Percentiles rank a stretch among this genome's conserved stretches.
phyloP scores from a whole-genome alignment of 2,329 filamentous ascomycete species.

The Stenocarpella maydis region DNA sequence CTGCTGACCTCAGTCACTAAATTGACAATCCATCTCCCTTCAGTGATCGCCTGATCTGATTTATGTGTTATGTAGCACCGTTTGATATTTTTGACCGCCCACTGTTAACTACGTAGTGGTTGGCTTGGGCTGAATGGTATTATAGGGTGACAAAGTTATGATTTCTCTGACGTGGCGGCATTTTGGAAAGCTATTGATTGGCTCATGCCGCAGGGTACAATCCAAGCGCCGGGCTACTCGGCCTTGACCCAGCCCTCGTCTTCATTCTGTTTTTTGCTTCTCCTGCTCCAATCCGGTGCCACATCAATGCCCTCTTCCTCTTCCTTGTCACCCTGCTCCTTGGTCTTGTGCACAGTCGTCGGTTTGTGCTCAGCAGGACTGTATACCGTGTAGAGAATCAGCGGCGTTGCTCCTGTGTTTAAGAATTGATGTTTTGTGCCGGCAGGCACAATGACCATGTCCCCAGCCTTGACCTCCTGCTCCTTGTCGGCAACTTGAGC shows the following conservation, averaged over 20 bases:
- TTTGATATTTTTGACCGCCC: no score
- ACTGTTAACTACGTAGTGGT: no score
- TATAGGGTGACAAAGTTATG: no score
- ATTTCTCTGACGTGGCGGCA: no score
- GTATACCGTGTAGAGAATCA: constrained; percentile 71
- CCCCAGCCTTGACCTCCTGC: constrained; percentile 53
- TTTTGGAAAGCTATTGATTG: no score
- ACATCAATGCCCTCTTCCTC: constrained; percentile 69
- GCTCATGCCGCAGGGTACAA: no score
- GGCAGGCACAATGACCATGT: constrained; percentile 61
- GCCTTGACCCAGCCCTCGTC: constrained; percentile 56
- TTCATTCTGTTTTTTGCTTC: constrained; percentile 63
- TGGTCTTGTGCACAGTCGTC: constrained; percentile 67
- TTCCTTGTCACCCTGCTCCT: constrained; percentile 68
- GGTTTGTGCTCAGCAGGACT: constrained; percentile 68
- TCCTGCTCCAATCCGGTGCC: constrained; percentile 65
- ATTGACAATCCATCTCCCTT: no score
- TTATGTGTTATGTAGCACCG: no score
- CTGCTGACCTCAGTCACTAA: no score
- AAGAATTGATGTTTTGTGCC: constrained; percentile 73
- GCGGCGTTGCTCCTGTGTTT: constrained; percentile 65
- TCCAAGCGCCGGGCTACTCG: no score
- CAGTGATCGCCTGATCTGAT: no score
- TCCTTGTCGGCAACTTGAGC: constrained; percentile 67
- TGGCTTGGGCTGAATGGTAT: no score